Percentiles rank a stretch among this genome's conserved stretches.
These are phyloP conservation scores for Nakazawaea wyomingensis DNA, from an alignment of 805 yeast genomes.

Conservation along the genomic window DNA sequence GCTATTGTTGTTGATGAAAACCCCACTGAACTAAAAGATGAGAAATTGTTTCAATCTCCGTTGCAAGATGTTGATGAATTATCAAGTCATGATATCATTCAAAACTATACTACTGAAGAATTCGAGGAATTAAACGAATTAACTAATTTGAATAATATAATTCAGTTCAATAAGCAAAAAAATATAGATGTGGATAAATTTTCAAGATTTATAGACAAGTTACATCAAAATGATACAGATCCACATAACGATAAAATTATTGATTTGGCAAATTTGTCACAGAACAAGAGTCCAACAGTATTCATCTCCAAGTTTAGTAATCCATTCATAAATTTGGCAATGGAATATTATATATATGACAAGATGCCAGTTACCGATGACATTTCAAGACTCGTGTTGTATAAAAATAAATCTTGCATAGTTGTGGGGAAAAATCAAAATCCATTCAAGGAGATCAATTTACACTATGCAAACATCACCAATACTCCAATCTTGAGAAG, in stretches of 20 bases:
- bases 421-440: constrained; percentile 95
- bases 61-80: too few relatives aligned
- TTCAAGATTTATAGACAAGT: constrained; percentile 1
- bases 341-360: constrained; percentile 75
- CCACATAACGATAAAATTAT: background rate
- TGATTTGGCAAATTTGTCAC: background rate
- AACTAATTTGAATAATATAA: background rate
- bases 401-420: constrained; percentile 78
- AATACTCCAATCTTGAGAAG: constrained; percentile 71
- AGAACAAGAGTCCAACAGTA: constrained; percentile 39
- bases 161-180: background rate
- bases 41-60: too few relatives aligned
- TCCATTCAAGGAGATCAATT: constrained; percentile 82
- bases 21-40: too few relatives aligned
- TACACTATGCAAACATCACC: constrained; percentile 44
- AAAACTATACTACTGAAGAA: background rate
- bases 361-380: constrained; percentile 44
- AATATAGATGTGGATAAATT: background rate
- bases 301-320: constrained; percentile 53
- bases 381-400: constrained; percentile 59
- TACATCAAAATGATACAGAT: constrained; percentile 9
- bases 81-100: background rate
- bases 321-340: constrained; percentile 74
- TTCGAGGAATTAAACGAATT: background rate
- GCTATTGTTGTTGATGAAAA: background rate